Evolutionary conservation across 2,329 filamentous ascomycete species (phyloP), one percentile per base, ranked within the genome.

Genomic region (Ophiocordyceps camponoti-leonardi): DNA sequence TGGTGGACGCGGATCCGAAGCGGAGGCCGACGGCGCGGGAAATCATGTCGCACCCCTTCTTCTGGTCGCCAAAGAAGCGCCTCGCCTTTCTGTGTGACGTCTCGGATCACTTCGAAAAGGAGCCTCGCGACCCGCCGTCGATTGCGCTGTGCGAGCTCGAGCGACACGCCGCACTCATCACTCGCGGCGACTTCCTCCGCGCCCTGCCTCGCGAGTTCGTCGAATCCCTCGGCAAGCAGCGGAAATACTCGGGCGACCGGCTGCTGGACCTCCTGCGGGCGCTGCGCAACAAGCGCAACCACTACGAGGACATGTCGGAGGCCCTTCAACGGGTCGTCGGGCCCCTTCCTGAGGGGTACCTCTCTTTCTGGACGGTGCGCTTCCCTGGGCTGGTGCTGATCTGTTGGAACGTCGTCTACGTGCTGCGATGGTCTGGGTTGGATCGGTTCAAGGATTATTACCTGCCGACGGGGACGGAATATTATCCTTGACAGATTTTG

Each of bases 251-350:
- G 0, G 88, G 88, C 0, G 74, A 77, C 1, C 76, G 79, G 42
- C 75, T 98, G 58, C 66, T 98, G 46, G 92, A 98, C 62, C 70
- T 98, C 20, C 67, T 98, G 19, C 76, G 92, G 2, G 92, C 90
- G 1, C 67, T 98, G 46, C 73, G 92, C 22, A 98, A 98, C 65
- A 98, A 98, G 74, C 85, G 84, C 55, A 94, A 96, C 51, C 92
- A 98, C 59, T 98, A 95, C 60, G 88, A 94, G 57, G 92, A 98
- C 60, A 90, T 98, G 85, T 75, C 84, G 7, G 83, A 88, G 14
- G 67, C 77, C 43, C 73, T 94, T 50, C 90, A 74, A 55, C 67
- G 67, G 49, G 60, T 62, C 28, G 84, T 94, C 0, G 87, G 86
- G 0, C 65, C 79, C 10, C 58, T 90, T 48, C 83, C 86, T 0